A percentile compares a stretch with the other conserved stretches of the same genome.
phyloP scores from a whole-genome alignment of 75 land plant species.

The Gnetum montanum region DNA sequence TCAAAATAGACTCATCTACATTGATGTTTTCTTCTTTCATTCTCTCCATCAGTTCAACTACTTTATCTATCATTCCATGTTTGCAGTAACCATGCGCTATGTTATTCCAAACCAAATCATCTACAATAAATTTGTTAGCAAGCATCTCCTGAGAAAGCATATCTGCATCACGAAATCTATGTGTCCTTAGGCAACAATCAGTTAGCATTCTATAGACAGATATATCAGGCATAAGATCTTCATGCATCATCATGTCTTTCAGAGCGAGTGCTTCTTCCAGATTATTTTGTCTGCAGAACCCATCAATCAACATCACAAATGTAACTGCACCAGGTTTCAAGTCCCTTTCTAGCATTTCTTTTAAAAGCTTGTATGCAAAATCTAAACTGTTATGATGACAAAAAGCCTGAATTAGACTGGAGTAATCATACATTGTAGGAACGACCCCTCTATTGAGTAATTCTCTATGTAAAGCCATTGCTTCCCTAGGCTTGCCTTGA shows the following conservation, averaged over 20 bases:
- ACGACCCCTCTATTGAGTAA: constrained; percentile 22
- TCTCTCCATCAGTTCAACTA: constrained; percentile 22
- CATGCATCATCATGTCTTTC: constrained; percentile 27
- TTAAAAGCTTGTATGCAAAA: constrained; percentile 38
- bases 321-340: constrained; percentile 16
- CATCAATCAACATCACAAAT: constrained; percentile 29
- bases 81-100: constrained; percentile 36
- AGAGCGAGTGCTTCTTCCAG: constrained; percentile 26
- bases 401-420: constrained; percentile 17
- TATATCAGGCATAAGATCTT: constrained; percentile 11
- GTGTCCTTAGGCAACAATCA: constrained; percentile 29
- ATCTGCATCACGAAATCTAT: constrained; percentile 32
- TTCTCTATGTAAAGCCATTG: constrained; percentile 30
- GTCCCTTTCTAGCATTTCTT: constrained; percentile 15
- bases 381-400: constrained; percentile 31
- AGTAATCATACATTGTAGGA: constrained; percentile 15
- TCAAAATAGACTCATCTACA: constrained; percentile 27
- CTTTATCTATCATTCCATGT: constrained; percentile 22
- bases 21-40: constrained; percentile 25
- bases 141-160: constrained; percentile 38
- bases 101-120: constrained; percentile 23
- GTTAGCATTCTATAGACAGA: constrained; percentile 32
- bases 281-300: constrained; percentile 23
- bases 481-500: constrained; percentile 20
- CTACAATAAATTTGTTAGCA: constrained; percentile 19